Evolutionary conservation across 768 basidiomycete species (phyloP).

Genomic region (Tulasnella calospora): DNA sequence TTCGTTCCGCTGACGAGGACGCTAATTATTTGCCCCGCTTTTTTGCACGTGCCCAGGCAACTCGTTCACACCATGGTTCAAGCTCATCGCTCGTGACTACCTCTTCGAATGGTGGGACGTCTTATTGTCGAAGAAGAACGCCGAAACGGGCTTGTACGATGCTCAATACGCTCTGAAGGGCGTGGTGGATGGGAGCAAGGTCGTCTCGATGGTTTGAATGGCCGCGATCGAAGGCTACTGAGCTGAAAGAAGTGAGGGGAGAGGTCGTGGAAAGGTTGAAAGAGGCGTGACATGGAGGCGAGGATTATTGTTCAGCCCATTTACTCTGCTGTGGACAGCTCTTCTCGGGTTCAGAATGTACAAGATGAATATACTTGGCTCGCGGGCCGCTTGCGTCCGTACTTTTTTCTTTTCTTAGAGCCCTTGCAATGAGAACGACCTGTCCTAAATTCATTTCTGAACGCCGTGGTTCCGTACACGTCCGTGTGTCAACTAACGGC

Average conservation of each 20-base stretch:
- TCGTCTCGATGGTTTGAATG: conserved; percentile 53
- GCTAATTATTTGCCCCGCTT: not conserved
- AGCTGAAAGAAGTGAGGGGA: not conserved
- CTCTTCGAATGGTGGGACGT: conserved; percentile 99
- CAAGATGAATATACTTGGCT: not conserved
- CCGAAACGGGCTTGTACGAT: conserved; percentile 49
- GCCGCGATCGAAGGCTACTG: not conserved
- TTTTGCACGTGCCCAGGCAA: conserved; percentile 48
- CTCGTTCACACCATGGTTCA: conserved; percentile 98
- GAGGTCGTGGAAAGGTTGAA: not conserved
- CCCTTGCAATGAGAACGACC: not conserved
- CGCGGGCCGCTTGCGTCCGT: not conserved
- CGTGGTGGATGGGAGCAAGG: conserved; percentile 65
- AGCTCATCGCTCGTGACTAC: conserved; percentile 93
- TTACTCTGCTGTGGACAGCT: not conserved
- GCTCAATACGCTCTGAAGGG: conserved; percentile 57
- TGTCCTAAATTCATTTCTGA: not conserved
- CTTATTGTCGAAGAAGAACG: conserved; percentile 57
- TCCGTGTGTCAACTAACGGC: too few relatives aligned
- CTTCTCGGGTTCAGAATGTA: not conserved
- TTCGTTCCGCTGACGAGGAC: not conserved
- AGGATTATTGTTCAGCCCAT: not conserved
- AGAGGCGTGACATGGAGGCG: not conserved
- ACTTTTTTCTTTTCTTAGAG: not conserved
- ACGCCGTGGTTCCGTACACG: not conserved